phyloP scores from a whole-genome alignment of 2,329 filamentous ascomycete species.

The Scopulariopsis brevicaulis region DNA sequence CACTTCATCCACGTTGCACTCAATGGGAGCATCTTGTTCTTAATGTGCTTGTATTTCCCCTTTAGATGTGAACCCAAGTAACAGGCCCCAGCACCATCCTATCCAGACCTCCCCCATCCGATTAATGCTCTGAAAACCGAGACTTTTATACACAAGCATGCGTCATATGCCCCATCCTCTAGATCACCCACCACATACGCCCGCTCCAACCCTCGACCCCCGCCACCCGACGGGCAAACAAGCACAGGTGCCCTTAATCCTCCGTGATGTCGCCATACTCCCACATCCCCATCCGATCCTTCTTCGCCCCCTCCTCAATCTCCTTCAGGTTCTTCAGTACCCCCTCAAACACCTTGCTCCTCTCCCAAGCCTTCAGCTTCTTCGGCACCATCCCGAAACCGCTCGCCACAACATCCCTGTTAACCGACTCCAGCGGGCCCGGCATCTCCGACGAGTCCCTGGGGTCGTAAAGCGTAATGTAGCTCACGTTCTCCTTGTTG shows the following conservation, averaged over 20 bases:
- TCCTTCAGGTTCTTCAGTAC: conserved; percentile 62
- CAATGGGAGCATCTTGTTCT: too few species aligned
- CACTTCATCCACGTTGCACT: too few species aligned
- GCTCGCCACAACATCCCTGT: conserved; percentile 73
- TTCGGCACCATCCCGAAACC: conserved; percentile 84
- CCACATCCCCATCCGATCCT: conserved; percentile 79
- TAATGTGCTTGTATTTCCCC: too few species aligned
- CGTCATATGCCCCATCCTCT: not conserved
- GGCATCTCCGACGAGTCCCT: conserved; percentile 42
- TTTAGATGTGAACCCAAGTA: too few species aligned
- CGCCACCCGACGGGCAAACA: not conserved
- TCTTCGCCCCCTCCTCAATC: conserved; percentile 69
- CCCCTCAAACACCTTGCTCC: conserved; percentile 54
- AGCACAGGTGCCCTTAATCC: conserved; percentile 40
- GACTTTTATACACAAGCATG: too few species aligned
- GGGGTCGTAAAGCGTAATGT: conserved; percentile 81
- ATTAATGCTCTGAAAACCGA: too few species aligned
- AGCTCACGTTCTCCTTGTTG: conserved; percentile 65
- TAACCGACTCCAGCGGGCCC: conserved; percentile 67
- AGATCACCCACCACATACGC: not conserved
- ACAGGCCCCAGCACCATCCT: too few species aligned
- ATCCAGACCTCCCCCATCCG: too few species aligned
- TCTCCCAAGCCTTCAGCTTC: conserved; percentile 89
- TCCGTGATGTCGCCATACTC: conserved; percentile 96
- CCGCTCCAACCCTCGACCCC: not conserved